Percentiles rank a stretch among this genome's conserved stretches.
phyloP scores from a whole-genome alignment of 371 early-diverging fungal species.

The Apophysomyces ossiformis region DNA sequence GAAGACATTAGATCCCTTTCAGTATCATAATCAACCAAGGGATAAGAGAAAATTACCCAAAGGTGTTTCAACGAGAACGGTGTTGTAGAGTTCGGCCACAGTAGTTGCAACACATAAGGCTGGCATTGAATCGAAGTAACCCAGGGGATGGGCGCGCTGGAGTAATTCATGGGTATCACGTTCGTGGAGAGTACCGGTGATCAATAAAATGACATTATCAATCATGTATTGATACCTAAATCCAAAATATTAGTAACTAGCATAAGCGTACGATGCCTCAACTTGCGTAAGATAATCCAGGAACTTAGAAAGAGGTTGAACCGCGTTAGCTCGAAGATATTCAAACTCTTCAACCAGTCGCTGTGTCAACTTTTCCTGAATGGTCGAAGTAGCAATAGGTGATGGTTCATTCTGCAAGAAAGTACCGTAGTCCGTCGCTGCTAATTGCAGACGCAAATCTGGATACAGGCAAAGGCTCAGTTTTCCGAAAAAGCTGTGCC shows the following conservation, averaged over 20 bases:
- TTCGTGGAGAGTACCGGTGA: slow-evolving; percentile 97
- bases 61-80: slow-evolving; percentile 97
- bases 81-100: slow-evolving; percentile 93
- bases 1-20: no score
- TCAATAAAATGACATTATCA: slow-evolving; percentile 97
- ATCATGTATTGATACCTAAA: slow-evolving; percentile 98
- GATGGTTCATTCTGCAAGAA: slow-evolving; percentile 96
- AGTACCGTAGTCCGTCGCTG: slow-evolving; percentile 94
- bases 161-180: slow-evolving; percentile 96
- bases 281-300: slow-evolving; percentile 95
- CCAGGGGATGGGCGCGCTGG: slow-evolving; percentile 96
- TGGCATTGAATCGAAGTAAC: slow-evolving; percentile 96
- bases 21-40: no score
- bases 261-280: not conserved
- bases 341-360: slow-evolving; percentile 92
- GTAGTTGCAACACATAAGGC: slow-evolving; percentile 97
- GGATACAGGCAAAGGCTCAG: not conserved
- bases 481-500: not conserved
- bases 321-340: slow-evolving; percentile 88
- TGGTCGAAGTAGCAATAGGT: slow-evolving; percentile 92
- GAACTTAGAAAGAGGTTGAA: slow-evolving; percentile 84
- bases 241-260: not conserved
- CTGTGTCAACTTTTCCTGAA: slow-evolving; percentile 87
- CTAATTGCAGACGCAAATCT: slow-evolving; percentile 81
- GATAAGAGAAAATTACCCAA: slow-evolving; percentile 58